These are phyloP conservation scores for Ascosphaera acerosa DNA, from an alignment of 2,329 filamentous ascomycete genomes.

Conservation along the genomic window DNA sequence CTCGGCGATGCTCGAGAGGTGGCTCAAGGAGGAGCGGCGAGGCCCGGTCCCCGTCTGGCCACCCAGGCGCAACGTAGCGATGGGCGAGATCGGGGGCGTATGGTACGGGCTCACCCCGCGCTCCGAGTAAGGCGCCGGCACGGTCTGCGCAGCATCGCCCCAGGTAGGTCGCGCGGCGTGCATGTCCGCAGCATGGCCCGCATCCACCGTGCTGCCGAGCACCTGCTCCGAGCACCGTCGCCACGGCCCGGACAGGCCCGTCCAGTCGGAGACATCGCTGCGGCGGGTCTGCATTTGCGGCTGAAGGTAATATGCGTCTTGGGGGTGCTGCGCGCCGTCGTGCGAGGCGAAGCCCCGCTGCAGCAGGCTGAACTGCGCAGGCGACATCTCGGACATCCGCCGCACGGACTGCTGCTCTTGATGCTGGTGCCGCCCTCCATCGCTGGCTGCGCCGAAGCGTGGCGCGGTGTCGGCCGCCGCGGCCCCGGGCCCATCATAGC, in stretches of 20 bases:
- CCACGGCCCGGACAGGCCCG: not conserved
- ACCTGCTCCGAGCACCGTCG: not conserved
- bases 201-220: not conserved
- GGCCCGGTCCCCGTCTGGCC: not conserved
- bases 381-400: not conserved
- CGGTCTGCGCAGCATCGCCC: not conserved
- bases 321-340: not conserved
- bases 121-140: not conserved
- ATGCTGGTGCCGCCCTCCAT: too few species aligned
- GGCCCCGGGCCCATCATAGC: too few species aligned
- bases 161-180: not conserved
- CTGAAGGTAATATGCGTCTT: not conserved
- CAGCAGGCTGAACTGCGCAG: not conserved
- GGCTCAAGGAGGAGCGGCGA: not conserved
- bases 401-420: too few species aligned
- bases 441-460: too few species aligned
- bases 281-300: not conserved
- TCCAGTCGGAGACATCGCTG: not conserved
- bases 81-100: not conserved
- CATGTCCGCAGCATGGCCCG: not conserved
- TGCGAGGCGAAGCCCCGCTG: not conserved
- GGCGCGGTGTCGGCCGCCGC: too few species aligned
- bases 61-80: not conserved
- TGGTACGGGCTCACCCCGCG: not conserved
- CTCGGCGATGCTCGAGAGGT: not conserved